A percentile compares a stretch with the other conserved stretches of the same genome.
Evolutionary conservation across 352 stramenopile genomes (phyloP).

Genomic region (Pythium biforme): DNA sequence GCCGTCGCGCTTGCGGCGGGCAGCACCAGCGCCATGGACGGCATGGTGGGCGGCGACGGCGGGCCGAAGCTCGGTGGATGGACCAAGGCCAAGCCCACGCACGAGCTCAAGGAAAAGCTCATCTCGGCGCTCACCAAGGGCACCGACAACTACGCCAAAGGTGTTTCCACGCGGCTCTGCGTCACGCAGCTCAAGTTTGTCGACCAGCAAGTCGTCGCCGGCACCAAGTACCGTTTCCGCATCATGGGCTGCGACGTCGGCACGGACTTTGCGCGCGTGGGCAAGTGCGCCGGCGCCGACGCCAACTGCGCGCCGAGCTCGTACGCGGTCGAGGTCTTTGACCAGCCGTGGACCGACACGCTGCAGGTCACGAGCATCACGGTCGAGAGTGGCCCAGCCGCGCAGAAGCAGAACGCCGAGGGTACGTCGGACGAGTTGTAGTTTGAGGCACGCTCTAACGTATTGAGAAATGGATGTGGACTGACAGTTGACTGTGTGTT

Average conservation of each 20-base stretch:
- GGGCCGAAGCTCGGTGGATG: slow-evolving; percentile 15
- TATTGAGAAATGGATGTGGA: neutral
- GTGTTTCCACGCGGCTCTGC: slow-evolving; percentile 36
- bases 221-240: slow-evolving; percentile 76
- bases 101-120: slow-evolving; percentile 27
- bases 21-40: slow-evolving; percentile 19
- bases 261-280: slow-evolving; percentile 30
- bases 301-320: slow-evolving; percentile 30
- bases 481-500: slow-evolving; percentile 9
- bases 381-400: slow-evolving; percentile 11
- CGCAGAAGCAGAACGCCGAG: slow-evolving; percentile 8
- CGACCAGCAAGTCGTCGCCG: slow-evolving; percentile 67
- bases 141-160: slow-evolving; percentile 30
- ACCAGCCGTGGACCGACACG: slow-evolving; percentile 60
- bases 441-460: neutral
- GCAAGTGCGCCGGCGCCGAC: slow-evolving; percentile 33
- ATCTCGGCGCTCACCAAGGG: slow-evolving; percentile 24
- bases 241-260: slow-evolving; percentile 54
- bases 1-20: slow-evolving; percentile 2
- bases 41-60: slow-evolving; percentile 9
- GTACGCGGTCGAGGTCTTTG: slow-evolving; percentile 56
- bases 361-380: slow-evolving; percentile 59
- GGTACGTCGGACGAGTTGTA: slow-evolving; percentile 26
- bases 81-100: slow-evolving; percentile 20
- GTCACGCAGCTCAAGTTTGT: slow-evolving; percentile 38